Evolutionary conservation across 2,329 filamentous ascomycete species (phyloP), one percentile per base, ranked within the genome.

Genomic region (Cladosporium sp.): DNA sequence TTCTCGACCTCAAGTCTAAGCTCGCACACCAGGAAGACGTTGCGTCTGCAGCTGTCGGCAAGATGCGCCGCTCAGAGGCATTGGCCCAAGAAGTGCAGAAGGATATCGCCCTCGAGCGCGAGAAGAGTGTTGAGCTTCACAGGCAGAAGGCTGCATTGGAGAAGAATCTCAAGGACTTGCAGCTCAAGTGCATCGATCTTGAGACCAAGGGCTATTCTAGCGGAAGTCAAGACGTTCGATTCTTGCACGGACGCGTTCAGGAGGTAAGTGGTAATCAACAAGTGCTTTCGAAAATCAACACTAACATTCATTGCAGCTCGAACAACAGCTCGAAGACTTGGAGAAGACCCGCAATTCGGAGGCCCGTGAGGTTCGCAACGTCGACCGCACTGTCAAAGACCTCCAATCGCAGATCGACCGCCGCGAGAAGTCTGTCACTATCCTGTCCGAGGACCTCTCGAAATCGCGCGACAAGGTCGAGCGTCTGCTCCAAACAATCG

Each of bases 151-250:
- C 89, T 3, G 83, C 83, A 0, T 79, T 99, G 42, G 94, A 97
- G 78, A 97, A 96, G 80, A 85, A 84, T 57, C 80, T 96, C 52
- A 96, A 92, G 73, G 93, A 99, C 73, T 82, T 93, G 25, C 93
- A 97, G 74, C 84, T 97, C 55, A 87, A 87, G 70, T 85, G 96
- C 58, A 88, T 99, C 55, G 94, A 97, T 72, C 82, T 97, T 8
- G 93, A 99, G 78, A 97, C 94, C 43, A 97, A 97, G 80, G 92
- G 92, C 55, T 97, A 96, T 76, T 94, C 92, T 19, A 95, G 88
- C 64, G 90, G 90, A 22, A 96, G 92, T 73, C 91, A 96, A 69
- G 93, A 97, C 75, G 90, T 97, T 66, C 89, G 94, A 70, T 97
- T 97, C 78, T 76, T 97, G 69, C 90, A 97, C 75, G 93, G 92